Conservation (phyloP, 257 asterid genomes). For the Eustoma russellianum region DNA sequence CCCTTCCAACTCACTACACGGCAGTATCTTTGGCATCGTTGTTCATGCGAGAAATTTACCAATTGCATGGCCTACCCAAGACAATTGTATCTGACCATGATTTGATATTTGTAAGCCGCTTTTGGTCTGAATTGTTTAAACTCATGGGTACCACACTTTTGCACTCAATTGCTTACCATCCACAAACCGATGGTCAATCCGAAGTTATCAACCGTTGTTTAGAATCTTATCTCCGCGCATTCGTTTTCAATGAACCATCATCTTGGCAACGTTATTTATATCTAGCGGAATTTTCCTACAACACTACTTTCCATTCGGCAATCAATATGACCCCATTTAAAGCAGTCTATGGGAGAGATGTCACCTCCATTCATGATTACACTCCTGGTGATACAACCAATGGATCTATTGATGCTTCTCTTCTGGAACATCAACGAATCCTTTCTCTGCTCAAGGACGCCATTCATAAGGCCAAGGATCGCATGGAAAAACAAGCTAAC, state of each 20-base stretch:
- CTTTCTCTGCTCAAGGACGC: not conserved
- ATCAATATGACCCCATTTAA: not conserved
- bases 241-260: not conserved
- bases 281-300: not conserved
- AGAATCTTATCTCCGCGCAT: not conserved
- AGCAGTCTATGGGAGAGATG: too few relatives aligned
- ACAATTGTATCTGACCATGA: not conserved
- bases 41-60: not conserved
- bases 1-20: not conserved
- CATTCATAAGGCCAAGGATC: not conserved
- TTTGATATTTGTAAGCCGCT: not conserved
- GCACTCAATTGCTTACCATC: too few relatives aligned
- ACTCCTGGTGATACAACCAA: not conserved
- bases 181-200: too few relatives aligned
- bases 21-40: not conserved
- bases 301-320: not conserved
- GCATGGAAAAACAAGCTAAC: not conserved
- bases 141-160: not conserved
- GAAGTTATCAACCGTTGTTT: not conserved
- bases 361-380: not conserved
- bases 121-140: not conserved
- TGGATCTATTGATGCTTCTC: not conserved
- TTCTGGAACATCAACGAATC: too few relatives aligned
- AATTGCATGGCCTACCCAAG: conserved; percentile 1
- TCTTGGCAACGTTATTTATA: not conserved